Percentiles rank a stretch among this genome's conserved stretches.
phyloP scores from a whole-genome alignment of 2,329 filamentous ascomycete genomes.

The Talaromyces albobiverticillius region DNA sequence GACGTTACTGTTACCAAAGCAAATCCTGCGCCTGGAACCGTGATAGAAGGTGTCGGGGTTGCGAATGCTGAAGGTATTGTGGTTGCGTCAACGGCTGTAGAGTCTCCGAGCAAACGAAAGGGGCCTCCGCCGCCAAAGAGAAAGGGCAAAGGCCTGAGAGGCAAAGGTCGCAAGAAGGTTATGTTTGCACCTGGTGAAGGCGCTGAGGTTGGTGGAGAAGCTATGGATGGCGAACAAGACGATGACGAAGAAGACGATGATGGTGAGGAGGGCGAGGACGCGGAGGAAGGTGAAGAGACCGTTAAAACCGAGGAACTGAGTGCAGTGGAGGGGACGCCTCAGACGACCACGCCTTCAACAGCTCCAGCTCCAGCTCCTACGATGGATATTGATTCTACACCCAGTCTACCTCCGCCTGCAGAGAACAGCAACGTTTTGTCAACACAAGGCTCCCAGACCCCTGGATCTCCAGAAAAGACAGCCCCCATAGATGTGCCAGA shows the following conservation, averaged over 20 bases:
- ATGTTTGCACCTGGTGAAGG: constrained; percentile 51
- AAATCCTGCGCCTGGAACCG: constrained; percentile 54
- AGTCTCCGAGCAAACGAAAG: constrained; percentile 57
- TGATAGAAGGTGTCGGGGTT: constrained; percentile 58
- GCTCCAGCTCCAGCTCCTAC: constrained; percentile 1
- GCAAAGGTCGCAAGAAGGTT: constrained; percentile 71
- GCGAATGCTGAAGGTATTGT: constrained; percentile 61
- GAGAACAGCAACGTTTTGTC: constrained; percentile 2
- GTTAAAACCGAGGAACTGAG: constrained; percentile 51
- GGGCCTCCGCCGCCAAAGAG: constrained; percentile 75
- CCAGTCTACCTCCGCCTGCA: constrained; percentile 9
- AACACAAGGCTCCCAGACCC: constrained; percentile 1
- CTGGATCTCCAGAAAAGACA: constrained; percentile 15
- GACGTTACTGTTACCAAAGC: constrained; percentile 32
- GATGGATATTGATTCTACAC: background rate
- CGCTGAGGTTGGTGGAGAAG: constrained; percentile 31
- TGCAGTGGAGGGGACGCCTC: constrained; percentile 46
- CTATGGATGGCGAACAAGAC: constrained; percentile 48
- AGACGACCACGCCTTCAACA: background rate
- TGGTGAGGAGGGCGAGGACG: constrained; percentile 36
- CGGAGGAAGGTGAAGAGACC: constrained; percentile 19
- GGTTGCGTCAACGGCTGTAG: constrained; percentile 48
- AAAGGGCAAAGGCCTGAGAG: constrained; percentile 70
- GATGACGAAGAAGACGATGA: constrained; percentile 49
- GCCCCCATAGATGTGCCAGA: background rate